phyloP scores from a whole-genome alignment of 192 early-diverging fungal genomes.

The Coemansia asiatica region DNA sequence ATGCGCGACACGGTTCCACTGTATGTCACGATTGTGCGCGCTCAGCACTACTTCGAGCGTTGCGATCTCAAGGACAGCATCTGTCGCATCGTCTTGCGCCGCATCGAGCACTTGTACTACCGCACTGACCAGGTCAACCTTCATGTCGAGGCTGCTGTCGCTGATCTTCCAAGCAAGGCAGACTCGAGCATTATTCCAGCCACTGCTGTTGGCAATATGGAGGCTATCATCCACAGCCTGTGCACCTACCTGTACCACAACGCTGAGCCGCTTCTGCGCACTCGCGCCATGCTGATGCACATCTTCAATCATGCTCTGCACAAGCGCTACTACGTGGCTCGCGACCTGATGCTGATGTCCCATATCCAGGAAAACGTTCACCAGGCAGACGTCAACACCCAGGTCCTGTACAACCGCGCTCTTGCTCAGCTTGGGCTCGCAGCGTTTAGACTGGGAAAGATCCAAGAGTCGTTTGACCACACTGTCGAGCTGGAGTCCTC shows the following conservation, averaged over 20 bases:
- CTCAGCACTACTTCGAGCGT: conserved; percentile 84
- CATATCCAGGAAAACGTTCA: conserved; percentile 93
- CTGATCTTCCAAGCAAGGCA: conserved; percentile 53
- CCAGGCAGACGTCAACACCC: conserved; percentile 85
- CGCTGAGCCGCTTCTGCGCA: conserved; percentile 76
- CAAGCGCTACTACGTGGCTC: conserved; percentile 88
- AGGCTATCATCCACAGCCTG: conserved; percentile 72
- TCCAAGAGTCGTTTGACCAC: conserved; percentile 82
- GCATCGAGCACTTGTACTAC: conserved; percentile 96
- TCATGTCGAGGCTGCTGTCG: conserved; percentile 58
- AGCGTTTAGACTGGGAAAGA: conserved; percentile 93
- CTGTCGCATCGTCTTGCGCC: conserved; percentile 77
- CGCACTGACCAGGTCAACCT: conserved; percentile 90
- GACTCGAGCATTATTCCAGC: conserved; percentile 54
- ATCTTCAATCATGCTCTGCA: conserved; percentile 97
- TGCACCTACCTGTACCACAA: conserved; percentile 92
- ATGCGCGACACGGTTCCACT: conserved; percentile 85
- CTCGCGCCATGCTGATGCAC: conserved; percentile 95
- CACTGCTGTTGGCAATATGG: conserved; percentile 52
- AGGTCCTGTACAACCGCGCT: conserved; percentile 95
- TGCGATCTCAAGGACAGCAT: conserved; percentile 59
- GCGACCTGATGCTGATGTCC: conserved; percentile 97
- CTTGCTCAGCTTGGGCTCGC: conserved; percentile 95
- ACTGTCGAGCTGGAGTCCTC: conserved; percentile 86
- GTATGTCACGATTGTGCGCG: conserved; percentile 85